Percentiles rank a stretch among this genome's conserved stretches.
Conservation (phyloP, 2,329 filamentous ascomycete species). For the Botrytis deweyae region DNA sequence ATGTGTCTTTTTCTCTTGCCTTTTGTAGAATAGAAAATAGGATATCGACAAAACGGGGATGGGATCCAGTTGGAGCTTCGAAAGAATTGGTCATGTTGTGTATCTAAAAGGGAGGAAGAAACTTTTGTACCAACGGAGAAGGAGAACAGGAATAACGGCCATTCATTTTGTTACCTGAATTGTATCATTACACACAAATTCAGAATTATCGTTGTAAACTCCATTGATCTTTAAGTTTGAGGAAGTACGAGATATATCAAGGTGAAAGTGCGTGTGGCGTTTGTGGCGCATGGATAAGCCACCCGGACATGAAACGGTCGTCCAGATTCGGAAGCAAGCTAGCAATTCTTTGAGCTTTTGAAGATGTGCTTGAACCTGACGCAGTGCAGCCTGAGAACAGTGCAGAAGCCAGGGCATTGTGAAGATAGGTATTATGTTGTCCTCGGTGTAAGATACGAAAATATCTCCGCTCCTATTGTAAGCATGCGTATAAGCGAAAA, state of each 20-base stretch:
- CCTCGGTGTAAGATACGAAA: background rate
- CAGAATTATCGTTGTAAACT: background rate
- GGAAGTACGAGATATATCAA: background rate
- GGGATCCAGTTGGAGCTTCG: background rate
- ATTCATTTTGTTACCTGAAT: background rate
- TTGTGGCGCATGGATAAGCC: background rate
- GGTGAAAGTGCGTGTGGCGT: conserved; percentile 1
- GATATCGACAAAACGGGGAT: background rate
- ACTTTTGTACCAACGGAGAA: background rate
- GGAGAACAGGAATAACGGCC: conserved; percentile 1
- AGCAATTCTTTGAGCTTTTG: background rate
- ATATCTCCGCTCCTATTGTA: conserved; percentile 13
- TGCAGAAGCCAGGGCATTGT: background rate
- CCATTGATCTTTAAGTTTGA: background rate
- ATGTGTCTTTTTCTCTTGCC: background rate
- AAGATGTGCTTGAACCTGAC: background rate
- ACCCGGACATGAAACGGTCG: conserved; percentile 4
- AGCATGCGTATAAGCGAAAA: conserved; percentile 5
- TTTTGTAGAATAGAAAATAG: background rate
- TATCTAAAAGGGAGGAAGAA: background rate
- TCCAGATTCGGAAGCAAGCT: conserved; percentile 1
- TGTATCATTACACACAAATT: background rate
- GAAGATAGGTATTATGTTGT: background rate
- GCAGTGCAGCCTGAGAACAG: background rate
- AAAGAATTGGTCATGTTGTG: background rate